phyloP scores from a whole-genome alignment of 805 yeast species.

The Candida qinlingensis region DNA sequence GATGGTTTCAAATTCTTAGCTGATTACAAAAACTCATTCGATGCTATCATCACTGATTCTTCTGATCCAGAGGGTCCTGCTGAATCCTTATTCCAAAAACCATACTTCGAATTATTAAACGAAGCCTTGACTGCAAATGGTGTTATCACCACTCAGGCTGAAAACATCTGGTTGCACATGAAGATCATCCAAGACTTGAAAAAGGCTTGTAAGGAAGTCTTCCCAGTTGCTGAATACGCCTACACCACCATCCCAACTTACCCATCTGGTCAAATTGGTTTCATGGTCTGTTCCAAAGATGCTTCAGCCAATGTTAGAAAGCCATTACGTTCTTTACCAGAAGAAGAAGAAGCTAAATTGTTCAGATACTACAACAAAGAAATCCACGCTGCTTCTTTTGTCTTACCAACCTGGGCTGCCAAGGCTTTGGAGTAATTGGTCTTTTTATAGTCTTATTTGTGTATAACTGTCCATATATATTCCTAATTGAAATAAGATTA shows the following conservation, averaged over 20 bases:
- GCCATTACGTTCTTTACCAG: slow-evolving; percentile 64
- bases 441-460: background rate
- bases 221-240: slow-evolving; percentile 89
- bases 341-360: slow-evolving; percentile 55
- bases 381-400: slow-evolving; percentile 85
- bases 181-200: slow-evolving; percentile 77
- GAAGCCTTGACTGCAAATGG: slow-evolving; percentile 93
- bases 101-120: slow-evolving; percentile 77
- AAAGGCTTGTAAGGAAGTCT: slow-evolving; percentile 73
- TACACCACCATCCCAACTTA: slow-evolving; percentile 93
- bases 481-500: too few species aligned
- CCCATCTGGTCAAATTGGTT: slow-evolving; percentile 97
- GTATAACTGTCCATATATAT: too few species aligned
- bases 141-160: slow-evolving; percentile 91
- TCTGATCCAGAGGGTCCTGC: slow-evolving; percentile 99
- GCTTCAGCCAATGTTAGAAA: slow-evolving; percentile 52
- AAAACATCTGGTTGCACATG: slow-evolving; percentile 90
- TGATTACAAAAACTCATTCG: slow-evolving; percentile 79
- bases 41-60: slow-evolving; percentile 94
- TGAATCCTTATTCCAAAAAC: slow-evolving; percentile 85
- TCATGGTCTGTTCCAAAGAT: slow-evolving; percentile 91
- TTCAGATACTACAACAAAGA: slow-evolving; percentile 78
- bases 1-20: slow-evolving; percentile 96
- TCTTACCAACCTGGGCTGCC: slow-evolving; percentile 88
- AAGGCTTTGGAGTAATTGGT: slow-evolving; percentile 33